Conservation (phyloP, 305 asterid species). For the Rubia tinctorum region DNA sequence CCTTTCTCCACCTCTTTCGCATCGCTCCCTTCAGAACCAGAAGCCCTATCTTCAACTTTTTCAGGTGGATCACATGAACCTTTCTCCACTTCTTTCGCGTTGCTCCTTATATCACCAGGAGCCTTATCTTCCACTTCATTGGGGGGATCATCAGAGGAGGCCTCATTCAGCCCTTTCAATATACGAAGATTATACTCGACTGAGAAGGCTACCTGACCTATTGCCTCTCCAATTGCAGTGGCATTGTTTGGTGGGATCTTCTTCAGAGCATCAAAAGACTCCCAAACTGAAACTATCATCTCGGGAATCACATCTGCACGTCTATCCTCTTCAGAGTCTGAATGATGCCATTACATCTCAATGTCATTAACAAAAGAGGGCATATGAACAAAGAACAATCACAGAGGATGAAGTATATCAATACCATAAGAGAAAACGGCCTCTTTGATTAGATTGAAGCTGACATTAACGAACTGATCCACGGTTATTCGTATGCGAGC, state of each 20-base stretch:
- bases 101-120: too few species aligned
- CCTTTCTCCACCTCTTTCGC: too few species aligned
- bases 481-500: conserved; percentile 50
- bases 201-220: too few species aligned
- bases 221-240: too few species aligned
- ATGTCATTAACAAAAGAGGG: background rate
- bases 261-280: conserved; percentile 76
- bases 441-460: conserved; percentile 68
- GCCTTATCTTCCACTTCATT: too few species aligned
- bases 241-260: conserved; percentile 74
- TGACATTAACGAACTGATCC: conserved; percentile 67
- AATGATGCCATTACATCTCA: conserved; percentile 1
- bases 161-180: too few species aligned
- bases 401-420: background rate
- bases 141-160: too few species aligned
- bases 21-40: too few species aligned
- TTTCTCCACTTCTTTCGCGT: too few species aligned
- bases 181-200: too few species aligned
- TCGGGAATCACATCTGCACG: conserved; percentile 58
- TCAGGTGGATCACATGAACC: too few species aligned
- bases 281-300: conserved; percentile 84
- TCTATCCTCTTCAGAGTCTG: conserved; percentile 47
- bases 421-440: conserved; percentile 75
- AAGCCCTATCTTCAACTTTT: too few species aligned
- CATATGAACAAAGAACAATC: background rate